Evolutionary conservation across 352 stramenopile species (phyloP), one percentile per base, ranked within the genome.

Genomic region (Phytophthora pini): DNA sequence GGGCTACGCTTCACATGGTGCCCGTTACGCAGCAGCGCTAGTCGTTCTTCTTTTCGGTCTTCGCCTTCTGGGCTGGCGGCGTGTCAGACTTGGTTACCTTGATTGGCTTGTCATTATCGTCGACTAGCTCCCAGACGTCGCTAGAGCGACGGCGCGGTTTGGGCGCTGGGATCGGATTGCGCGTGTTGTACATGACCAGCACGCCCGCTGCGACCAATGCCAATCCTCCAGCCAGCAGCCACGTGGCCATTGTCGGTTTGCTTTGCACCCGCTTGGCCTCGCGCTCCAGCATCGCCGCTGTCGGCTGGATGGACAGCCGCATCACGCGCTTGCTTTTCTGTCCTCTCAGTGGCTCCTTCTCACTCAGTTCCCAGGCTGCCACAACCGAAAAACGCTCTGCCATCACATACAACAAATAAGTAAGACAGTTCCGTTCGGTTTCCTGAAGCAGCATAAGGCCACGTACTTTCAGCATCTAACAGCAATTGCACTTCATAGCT

Each of bases 291-390:
- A 88, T 41, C 29, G 70, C 65, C 26, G 54, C 65, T 13, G 70
- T 73, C 34, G 77, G 74, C 51, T 80, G 64, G 57, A 90, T 87
- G n/a, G 69, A 71, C 46, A 90, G 68, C 40, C 60, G 68, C 60
- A 73, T 71, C 56, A 61, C 56, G 15, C 76, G 77, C 38, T 59
- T 32, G 24, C 53, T 55, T 53, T 39, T 60, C 50, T 72, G 65
- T 47, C 61, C 66, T 57, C 51, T 38, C 12, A 29, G 43, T 15
- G 65, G 70, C 41, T 72, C 71, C 47, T 74, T 62, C 3, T 61
- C 55, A 9, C 67, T 74, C 46, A 92, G 56, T 40, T 88, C 73
- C 83, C 83, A 92, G 6, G 81, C 81, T n/a, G 72, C 72, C 45
- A 92, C 58, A 29, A 92, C 61, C 34, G 71, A 87, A 13, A 87